Conservation (phyloP, 2,329 filamentous ascomycete genomes). For the Escovopsis weberi region DNA sequence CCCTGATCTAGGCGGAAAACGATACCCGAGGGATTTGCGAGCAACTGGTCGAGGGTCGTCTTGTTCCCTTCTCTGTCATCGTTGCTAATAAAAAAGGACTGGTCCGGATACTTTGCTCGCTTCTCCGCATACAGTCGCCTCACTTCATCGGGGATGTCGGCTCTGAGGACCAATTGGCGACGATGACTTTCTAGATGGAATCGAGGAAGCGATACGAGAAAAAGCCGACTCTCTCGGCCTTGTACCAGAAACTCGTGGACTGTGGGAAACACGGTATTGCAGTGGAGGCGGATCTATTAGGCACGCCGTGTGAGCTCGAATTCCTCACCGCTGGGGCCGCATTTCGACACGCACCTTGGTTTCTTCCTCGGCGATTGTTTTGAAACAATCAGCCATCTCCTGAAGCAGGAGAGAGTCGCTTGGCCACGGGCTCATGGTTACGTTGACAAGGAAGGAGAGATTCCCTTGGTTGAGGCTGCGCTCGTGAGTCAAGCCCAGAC, state of each 20-base stretch:
- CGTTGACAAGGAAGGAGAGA: constrained; percentile 30
- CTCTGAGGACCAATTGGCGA: constrained; percentile 23
- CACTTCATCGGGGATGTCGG: constrained; percentile 1
- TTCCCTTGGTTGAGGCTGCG: constrained; percentile 14
- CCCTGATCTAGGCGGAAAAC: not conserved
- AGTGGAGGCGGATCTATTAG: constrained; percentile 13
- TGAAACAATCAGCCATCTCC: constrained; percentile 19
- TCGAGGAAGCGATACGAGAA: constrained; percentile 22
- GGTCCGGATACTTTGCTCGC: no score
- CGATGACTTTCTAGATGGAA: constrained; percentile 27
- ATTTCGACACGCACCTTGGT: constrained; percentile 4
- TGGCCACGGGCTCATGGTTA: constrained; percentile 32
- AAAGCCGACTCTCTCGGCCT: constrained; percentile 15
- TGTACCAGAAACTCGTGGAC: constrained; percentile 25
- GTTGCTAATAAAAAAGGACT: no score
- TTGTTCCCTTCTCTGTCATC: not conserved
- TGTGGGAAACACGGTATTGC: constrained; percentile 20
- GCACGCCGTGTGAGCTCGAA: not conserved
- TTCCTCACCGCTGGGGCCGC: no score
- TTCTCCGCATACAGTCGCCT: no score
- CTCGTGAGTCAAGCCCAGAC: constrained; percentile 19
- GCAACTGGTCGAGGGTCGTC: not conserved
- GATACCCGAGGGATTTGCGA: no score
- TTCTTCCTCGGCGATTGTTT: constrained; percentile 16
- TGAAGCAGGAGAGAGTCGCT: constrained; percentile 25